Evolutionary conservation across 192 early-diverging fungal species (phyloP).

Genomic region (Allomyces macrogynus): DNA sequence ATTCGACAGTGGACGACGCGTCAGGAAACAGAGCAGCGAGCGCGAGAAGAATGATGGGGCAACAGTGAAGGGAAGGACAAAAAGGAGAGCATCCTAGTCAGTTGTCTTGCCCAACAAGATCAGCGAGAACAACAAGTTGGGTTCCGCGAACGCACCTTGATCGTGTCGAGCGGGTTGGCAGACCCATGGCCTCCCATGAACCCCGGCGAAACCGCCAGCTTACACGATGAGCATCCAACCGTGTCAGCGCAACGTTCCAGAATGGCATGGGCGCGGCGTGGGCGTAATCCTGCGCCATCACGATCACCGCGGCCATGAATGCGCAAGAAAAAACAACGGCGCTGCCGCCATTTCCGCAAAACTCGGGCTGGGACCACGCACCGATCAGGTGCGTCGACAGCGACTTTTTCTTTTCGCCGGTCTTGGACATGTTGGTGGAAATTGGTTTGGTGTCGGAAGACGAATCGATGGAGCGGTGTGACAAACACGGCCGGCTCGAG

Average conservation of each 20-base stretch:
- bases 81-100: slow-evolving; percentile 7
- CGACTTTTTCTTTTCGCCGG: neutral
- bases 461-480: too few species aligned
- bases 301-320: too few species aligned
- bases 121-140: slow-evolving; percentile 1
- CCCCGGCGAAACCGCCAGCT: slow-evolving; percentile 83
- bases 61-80: neutral
- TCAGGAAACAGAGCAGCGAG: too few species aligned
- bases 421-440: neutral
- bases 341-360: neutral
- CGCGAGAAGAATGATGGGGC: too few species aligned
- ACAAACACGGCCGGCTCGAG: too few species aligned
- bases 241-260: neutral
- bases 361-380: neutral
- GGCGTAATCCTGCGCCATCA: too few species aligned
- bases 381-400: neutral
- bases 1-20: too few species aligned
- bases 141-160: slow-evolving; percentile 91
- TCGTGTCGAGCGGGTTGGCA: slow-evolving; percentile 93
- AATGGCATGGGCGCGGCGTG: neutral
- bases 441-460: too few species aligned
- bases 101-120: slow-evolving; percentile 1
- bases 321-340: too few species aligned
- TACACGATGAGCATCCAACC: slow-evolving; percentile 6
- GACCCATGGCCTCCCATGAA: slow-evolving; percentile 66